These are phyloP conservation scores for Alternaria sp. DNA, from an alignment of 2,329 filamentous ascomycete species.

Conservation along the genomic window DNA sequence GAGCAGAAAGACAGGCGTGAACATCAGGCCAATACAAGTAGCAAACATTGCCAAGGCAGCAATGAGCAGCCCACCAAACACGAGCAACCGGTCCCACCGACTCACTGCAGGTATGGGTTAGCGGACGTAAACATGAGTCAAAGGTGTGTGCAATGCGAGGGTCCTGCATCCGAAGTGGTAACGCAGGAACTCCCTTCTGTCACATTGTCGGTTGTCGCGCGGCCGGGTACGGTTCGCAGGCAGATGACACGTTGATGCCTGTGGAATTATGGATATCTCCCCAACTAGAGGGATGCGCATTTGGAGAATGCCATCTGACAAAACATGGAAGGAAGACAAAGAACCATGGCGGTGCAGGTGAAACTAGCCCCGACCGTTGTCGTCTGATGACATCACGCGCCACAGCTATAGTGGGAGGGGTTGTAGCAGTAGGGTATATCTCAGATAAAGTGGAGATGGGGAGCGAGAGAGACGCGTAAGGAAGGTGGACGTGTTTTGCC, in stretches of 20 bases:
- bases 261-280: slow-evolving; percentile 9
- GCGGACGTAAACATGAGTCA: slow-evolving; percentile 30
- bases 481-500: slow-evolving; percentile 18
- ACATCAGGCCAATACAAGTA: slow-evolving; percentile 89
- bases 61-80: slow-evolving; percentile 67
- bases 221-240: slow-evolving; percentile 33
- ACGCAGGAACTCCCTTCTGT: slow-evolving; percentile 53
- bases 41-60: slow-evolving; percentile 83
- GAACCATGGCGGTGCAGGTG: slow-evolving; percentile 29
- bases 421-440: slow-evolving; percentile 6
- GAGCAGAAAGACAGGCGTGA: slow-evolving; percentile 70
- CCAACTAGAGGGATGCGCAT: slow-evolving; percentile 19
- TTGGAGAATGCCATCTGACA: slow-evolving; percentile 29
- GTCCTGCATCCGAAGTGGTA: slow-evolving; percentile 45
- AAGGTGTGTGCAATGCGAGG: slow-evolving; percentile 44
- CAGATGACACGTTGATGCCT: slow-evolving; percentile 34
- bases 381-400: slow-evolving; percentile 39
- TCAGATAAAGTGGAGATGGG: slow-evolving; percentile 15
- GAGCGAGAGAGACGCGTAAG: slow-evolving; percentile 14
- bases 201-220: slow-evolving; percentile 31
- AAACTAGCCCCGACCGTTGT: slow-evolving; percentile 32
- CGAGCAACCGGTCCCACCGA: slow-evolving; percentile 92
- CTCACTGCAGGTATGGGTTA: slow-evolving; percentile 70
- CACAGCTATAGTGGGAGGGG: slow-evolving; percentile 7
- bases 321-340: slow-evolving; percentile 13